These are phyloP conservation scores for Tetrahymena thermophila DNA, from an alignment of 73 alveolate species.

Conservation along the genomic window DNA sequence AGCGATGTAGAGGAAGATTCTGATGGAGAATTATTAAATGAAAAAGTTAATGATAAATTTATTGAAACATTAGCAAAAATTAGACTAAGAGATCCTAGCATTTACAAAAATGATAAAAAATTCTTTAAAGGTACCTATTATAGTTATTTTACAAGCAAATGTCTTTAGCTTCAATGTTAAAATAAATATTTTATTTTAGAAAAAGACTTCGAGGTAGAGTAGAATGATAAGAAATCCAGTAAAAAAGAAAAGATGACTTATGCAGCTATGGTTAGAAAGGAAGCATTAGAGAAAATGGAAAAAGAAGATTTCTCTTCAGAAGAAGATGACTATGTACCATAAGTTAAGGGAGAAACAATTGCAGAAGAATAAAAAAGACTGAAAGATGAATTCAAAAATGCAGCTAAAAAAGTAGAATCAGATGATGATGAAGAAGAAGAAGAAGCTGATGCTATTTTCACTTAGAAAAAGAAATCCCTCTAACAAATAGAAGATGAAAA, in stretches of 20 bases:
- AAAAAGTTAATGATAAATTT: constrained; percentile 15
- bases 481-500: constrained; percentile 31
- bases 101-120: constrained; percentile 5
- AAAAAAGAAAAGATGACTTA: constrained; percentile 16
- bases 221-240: neutral
- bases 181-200: neutral
- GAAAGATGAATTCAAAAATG: constrained; percentile 26
- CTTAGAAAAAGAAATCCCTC: neutral
- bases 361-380: constrained; percentile 18
- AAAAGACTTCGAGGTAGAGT: constrained; percentile 17
- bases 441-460: neutral
- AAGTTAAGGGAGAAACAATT: constrained; percentile 14
- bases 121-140: neutral
- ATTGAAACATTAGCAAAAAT: constrained; percentile 42
- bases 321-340: constrained; percentile 20
- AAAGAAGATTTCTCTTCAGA: neutral
- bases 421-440: neutral
- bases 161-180: neutral
- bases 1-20: constrained; percentile 25
- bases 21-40: constrained; percentile 21
- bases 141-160: neutral
- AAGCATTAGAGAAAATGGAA: neutral
- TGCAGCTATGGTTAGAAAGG: constrained; percentile 12
- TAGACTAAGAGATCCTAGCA: constrained; percentile 28
- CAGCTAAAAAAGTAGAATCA: constrained; percentile 15